Base-by-base conservation (phyloP, 1,284 basidiomycete genomes). In the Ustilago esculenta region DNA sequence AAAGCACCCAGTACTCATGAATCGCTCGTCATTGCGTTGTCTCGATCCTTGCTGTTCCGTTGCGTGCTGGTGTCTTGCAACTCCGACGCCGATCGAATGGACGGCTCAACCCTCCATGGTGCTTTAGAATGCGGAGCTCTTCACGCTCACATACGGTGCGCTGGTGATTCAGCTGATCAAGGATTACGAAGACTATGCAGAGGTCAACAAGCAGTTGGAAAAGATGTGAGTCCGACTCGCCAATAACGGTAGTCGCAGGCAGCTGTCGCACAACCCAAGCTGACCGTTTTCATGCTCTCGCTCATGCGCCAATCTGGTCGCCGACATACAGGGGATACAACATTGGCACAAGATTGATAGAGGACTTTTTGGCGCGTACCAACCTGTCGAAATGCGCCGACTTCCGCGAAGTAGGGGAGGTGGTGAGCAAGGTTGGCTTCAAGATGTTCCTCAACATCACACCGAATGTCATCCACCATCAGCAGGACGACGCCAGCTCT, bases 101-200 rank as follows among this genome's bases (percentile, higher is more conserved):
- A 29, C 15, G 3, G 15, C 8, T 42, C 5, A 18, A 32, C 12
- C 24, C 12, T 18, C n/a, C 6, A 7, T n/a, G 10, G 25, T 39
- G 5, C 12, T 4, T 9, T 42, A 78, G 73, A 98, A 96, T 82
- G 92, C 93, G 76, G 96, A 99, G 83, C 87, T 98, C 18, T 98
- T 99, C 83, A 90, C 94, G 4, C 84, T 98, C 63, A 98, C 95
- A 21, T 99, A 99, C 77, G 96, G 96, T 47, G 93, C 94, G 15
- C 87, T 98, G 42, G 96, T 99, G 45, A 93, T 98, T 32, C 96
- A 99, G 84, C 88, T 99, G 64, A 93, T 98, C 75, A 95, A 98
- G 82, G 96, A 99, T 83, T 98, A 98, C 80, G 95, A 99, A 81
- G 94, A 98, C 85, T 98, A 97, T 76, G 86, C 86, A 14, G 92